Evolutionary conservation across 176 grass and related monocot species (phyloP).

Genomic region (Elymus sibiricus): DNA sequence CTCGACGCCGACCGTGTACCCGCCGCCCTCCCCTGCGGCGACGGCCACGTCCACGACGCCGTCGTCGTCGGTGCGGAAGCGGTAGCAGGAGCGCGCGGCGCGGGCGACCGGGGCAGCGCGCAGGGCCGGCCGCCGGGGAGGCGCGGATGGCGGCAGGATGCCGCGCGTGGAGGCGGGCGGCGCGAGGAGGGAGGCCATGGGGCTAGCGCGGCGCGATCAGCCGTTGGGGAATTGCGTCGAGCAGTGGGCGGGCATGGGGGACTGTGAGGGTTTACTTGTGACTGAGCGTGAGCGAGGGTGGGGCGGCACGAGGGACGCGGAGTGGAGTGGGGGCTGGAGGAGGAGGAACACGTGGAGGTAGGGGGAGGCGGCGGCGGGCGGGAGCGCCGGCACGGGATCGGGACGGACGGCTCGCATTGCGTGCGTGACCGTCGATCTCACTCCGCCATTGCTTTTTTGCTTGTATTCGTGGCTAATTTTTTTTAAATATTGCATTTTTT

Average conservation of each 20-base stretch:
- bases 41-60: slow-evolving; percentile 49
- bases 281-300: neutral
- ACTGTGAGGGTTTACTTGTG: neutral
- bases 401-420: neutral
- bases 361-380: neutral
- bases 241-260: slow-evolving; percentile 19
- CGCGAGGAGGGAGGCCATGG: slow-evolving; percentile 38
- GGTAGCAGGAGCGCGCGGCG: slow-evolving; percentile 30
- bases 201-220: slow-evolving; percentile 8
- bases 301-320: neutral
- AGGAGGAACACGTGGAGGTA: neutral
- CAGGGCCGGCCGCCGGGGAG: neutral
- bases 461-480: too few species aligned
- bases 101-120: neutral
- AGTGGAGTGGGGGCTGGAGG: neutral
- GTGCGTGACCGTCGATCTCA: neutral
- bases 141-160: neutral
- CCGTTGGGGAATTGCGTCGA: slow-evolving; percentile 27
- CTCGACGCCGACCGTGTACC: slow-evolving; percentile 40
- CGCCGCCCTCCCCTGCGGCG: neutral
- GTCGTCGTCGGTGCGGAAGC: slow-evolving; percentile 51
- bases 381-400: neutral
- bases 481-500: too few species aligned
- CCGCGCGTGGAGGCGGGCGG: slow-evolving; percentile 13
- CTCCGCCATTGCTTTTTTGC: too few species aligned